These are phyloP conservation scores for Solanum bukasovii DNA, from an alignment of 257 asterid species.

Conservation along the genomic window DNA sequence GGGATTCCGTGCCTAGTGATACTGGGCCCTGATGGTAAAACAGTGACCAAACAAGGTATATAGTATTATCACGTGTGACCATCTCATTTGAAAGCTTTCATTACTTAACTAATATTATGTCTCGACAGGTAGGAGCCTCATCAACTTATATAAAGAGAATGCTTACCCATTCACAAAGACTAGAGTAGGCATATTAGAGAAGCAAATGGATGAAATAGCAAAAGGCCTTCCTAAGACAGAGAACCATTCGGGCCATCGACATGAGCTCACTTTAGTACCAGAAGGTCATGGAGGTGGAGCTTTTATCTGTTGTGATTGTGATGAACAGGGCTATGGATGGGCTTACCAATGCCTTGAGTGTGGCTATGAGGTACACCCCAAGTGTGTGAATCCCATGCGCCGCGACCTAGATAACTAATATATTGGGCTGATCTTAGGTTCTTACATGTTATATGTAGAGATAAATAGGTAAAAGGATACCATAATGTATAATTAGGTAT, in stretches of 20 bases:
- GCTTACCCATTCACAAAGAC: constrained; percentile 54
- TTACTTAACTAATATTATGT: neutral
- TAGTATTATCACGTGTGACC: neutral
- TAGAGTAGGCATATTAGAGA: constrained; percentile 25
- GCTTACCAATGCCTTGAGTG: constrained; percentile 61
- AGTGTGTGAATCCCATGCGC: constrained; percentile 27
- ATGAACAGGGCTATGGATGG: constrained; percentile 83
- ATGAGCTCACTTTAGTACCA: constrained; percentile 52
- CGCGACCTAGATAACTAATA: neutral
- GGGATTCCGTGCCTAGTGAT: constrained; percentile 53
- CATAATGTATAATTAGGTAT: neutral
- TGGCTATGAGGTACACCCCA: constrained; percentile 71
- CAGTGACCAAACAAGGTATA: constrained; percentile 32
- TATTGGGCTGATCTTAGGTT: neutral
- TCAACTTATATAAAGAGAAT: constrained; percentile 43
- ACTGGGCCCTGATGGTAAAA: constrained; percentile 60
- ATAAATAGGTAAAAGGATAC: neutral
- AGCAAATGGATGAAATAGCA: constrained; percentile 37
- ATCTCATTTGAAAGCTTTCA: neutral
- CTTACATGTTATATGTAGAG: neutral
- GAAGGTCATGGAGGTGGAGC: constrained; percentile 66
- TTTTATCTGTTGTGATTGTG: constrained; percentile 65
- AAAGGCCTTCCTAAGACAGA: constrained; percentile 29
- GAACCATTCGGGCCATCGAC: constrained; percentile 38
- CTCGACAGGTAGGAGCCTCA: constrained; percentile 31